Base-by-base conservation (phyloP, 2,329 filamentous ascomycete species). In the Hymenoscyphus repandus region DNA sequence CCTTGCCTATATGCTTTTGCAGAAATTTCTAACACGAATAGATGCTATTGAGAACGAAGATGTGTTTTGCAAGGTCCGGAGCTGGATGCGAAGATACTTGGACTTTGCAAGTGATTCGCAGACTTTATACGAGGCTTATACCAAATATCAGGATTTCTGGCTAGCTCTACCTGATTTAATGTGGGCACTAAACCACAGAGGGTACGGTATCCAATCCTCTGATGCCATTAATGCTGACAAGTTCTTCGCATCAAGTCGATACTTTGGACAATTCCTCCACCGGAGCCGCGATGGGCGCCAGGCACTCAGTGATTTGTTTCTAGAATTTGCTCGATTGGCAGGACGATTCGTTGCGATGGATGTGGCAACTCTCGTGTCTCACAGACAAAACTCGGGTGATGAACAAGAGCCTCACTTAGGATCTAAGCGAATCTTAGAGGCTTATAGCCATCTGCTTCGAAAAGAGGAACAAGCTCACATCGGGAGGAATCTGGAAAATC, bases 261-360 rank as follows among this genome's bases (percentile, higher is more conserved):
- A 63, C 49, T 67, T 65, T 55, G 62, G 66, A 18, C 40, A 54
- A 2, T 66, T 65, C 50, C 57, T 67, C 18, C 43, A 57, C n/a
- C 55, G 55, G 31, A 53, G 43, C 41, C 40, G 50, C 38, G 49
- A 56, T 2, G 57, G 58, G 33, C 58, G 61, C 6, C 51, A 49
- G 34, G 55, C 60, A 3, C 40, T 69, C 17, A 49, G 57, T 5
- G 61, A 65, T 1, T 57, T 68, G 48, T 58, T 69, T n/a, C 51
- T 22, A 17, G 56, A 62, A 47, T 68, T 64, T 53, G 71, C 77
- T n/a, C 71, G 66, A 50, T 62, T 85, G 40, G 69, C 78, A 1
- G 76, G 74, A 11, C 72, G 72, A 53, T 76, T 83, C 52, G 66
- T 82, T 47, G 62, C 68, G 12, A 65, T 80, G 53, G 81, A 85